Evolutionary conservation across 2,329 filamentous ascomycete genomes (phyloP).

Genomic region (Falciphora oryzae): DNA sequence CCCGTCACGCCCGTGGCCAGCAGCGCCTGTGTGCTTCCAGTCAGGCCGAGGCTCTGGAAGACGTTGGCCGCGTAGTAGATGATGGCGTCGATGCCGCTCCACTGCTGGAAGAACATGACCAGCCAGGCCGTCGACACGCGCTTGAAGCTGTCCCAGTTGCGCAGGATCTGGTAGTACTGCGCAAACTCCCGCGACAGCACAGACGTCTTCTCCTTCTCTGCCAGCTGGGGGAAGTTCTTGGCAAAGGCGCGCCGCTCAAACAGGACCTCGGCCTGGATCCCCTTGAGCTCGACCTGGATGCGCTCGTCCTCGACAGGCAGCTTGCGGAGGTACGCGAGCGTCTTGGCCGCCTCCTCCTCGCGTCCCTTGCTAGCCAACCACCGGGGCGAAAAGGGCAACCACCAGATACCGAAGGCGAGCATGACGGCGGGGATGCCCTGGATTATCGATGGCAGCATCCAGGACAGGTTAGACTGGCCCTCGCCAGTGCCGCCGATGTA

Average conservation of each 20-base stretch:
- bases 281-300: constrained; percentile 37
- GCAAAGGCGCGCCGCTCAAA: constrained; percentile 37
- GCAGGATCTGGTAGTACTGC: constrained; percentile 42
- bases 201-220: constrained; percentile 31
- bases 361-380: constrained; percentile 33
- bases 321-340: constrained; percentile 24
- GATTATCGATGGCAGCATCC: constrained; percentile 39
- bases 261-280: constrained; percentile 39
- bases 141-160: constrained; percentile 44
- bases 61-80: constrained; percentile 45
- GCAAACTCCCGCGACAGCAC: constrained; percentile 31
- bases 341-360: constrained; percentile 18
- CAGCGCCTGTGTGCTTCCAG: constrained; percentile 51
- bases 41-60: constrained; percentile 58
- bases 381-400: constrained; percentile 46
- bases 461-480: constrained; percentile 34
- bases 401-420: constrained; percentile 29
- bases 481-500: constrained; percentile 42
- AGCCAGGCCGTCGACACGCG: constrained; percentile 30
- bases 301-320: constrained; percentile 25
- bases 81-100: constrained; percentile 30
- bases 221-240: constrained; percentile 37
- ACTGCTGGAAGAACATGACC: constrained; percentile 39
- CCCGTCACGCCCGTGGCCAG: constrained; percentile 59
- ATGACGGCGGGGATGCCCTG: constrained; percentile 34